phyloP scores from a whole-genome alignment of 345 rosid species.

The Cardamine occulta region DNA sequence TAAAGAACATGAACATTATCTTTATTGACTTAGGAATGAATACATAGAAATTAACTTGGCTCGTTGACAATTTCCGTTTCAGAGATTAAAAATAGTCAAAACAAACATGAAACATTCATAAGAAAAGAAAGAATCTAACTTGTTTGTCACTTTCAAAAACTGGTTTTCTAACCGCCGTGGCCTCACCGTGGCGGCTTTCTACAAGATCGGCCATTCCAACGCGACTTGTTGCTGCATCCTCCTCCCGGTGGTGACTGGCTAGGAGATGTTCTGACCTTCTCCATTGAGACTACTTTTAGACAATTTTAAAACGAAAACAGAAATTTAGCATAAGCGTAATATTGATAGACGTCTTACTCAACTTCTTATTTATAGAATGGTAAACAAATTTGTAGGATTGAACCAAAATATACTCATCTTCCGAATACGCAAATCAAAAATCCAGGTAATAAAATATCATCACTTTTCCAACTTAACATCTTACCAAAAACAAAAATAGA shows the following conservation, averaged over 20 bases:
- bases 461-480: too few species aligned
- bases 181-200: not conserved
- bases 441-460: too few species aligned
- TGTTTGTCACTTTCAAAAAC: not conserved
- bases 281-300: not conserved
- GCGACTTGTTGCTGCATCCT: not conserved
- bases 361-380: not conserved
- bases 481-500: too few species aligned
- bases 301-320: too few species aligned
- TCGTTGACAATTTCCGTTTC: not conserved
- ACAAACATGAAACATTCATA: not conserved
- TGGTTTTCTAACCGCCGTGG: not conserved
- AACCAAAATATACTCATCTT: not conserved
- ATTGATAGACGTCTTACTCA: not conserved
- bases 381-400: not conserved
- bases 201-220: not conserved
- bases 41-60: not conserved
- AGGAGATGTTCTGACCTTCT: conserved; percentile 2
- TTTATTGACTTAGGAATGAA: not conserved
- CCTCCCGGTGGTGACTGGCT: not conserved
- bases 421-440: too few species aligned
- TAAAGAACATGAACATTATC: not conserved
- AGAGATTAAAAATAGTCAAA: too few species aligned
- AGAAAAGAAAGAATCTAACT: not conserved
- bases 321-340: not conserved